Base-by-base conservation (phyloP, 2,329 filamentous ascomycete genomes). In the Microsporum audouinii region DNA sequence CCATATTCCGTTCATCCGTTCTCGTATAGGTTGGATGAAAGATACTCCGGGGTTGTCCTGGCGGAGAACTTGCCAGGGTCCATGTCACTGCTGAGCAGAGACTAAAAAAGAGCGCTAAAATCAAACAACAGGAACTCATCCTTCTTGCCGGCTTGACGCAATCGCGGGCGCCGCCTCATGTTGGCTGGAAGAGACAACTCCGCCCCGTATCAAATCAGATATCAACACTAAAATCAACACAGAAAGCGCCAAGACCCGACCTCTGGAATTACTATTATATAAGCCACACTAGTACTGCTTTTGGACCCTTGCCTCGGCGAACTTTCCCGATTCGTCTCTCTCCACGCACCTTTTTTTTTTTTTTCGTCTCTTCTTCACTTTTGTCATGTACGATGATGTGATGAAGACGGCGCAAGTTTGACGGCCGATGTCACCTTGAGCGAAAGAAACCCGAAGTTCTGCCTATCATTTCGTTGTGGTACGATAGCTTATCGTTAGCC, bases 1-100 rank as follows among this genome's bases (percentile, higher is more conserved):
- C 63, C 23, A 58, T 12, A 27, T 41, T 33, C 23, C 63, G 60
- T 31, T 55, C 57, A 31, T 31, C 29, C 33, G 29, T 34, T 36
- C 33, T 36, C 49, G 49, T 34, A 36, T 34, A 36, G 29, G 49
- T 31, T 36, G 49, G 49, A 36, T 17, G 31, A 55, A 55, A 4
- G 5, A 34, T 55, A 36, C 14, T 55, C 49, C 49, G 49, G 49
- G 49, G 49, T 55, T 55, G 49, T 55, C 12, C 12, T 27, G 2
- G 43, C 23, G 43, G 43, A 17, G 17, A 27, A 14, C 3, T 10
- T 12, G 43, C 43, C 43, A 17, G 43, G 43, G 43, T 39, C 43
- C 43, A 23, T 45, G 7, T 17, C 43, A 27, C 3, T 3, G 39
- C 39, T 14, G 3, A 43, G 39, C 12, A 4, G n/a, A 45, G 4